Base-by-base conservation (phyloP, 441 rosid genomes). In the Raphanus hybrid region DNA sequence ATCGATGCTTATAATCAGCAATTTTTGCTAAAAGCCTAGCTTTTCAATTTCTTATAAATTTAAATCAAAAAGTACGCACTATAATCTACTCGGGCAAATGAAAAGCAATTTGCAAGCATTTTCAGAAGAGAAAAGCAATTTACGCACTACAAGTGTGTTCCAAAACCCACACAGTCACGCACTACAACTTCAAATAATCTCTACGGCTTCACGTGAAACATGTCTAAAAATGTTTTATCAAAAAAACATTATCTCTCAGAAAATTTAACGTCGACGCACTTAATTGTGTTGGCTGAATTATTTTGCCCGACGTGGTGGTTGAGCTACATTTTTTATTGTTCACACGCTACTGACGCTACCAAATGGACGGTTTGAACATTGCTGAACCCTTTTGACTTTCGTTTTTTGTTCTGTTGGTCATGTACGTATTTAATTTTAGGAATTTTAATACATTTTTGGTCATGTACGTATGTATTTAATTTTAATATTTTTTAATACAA, bases 131-230 rank as follows among this genome's bases (percentile, higher is more conserved):
- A 23, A 37, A 39, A 54, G 6, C 6, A 29, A 29, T 29, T 23
- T 8, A 7, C 64, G 15, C 70, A 64, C 65, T 69, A 39, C 16
- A 70, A 37, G 55, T 64, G 59, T 69, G 55, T 68, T 60, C 4
- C 20, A 10, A 43, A 20, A 43, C 1, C 14, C 58, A 67, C 37
- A 32, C 23, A 15, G 20, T 16, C 6, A 23, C 55, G 35, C 69
- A 34, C 76, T 45, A 59, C 7, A 58, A 69, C 20, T 50, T 23
- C 15, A 62, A 62, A 52, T 27, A 3, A 67, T 71, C 55, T 66
- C 10, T 32, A 60, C 15, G 34, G 57, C 29, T 58, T 45, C 72
- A 71, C 73, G 76, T 45, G 57, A 66, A 72, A 45, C 77, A 45
- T 78, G 34, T 66, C 54, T 15, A 14, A 14, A 23, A 34, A 54